Percentiles rank a stretch among this genome's conserved stretches.
phyloP scores from a whole-genome alignment of 805 yeast species.

The Grigorovia jiainica region DNA sequence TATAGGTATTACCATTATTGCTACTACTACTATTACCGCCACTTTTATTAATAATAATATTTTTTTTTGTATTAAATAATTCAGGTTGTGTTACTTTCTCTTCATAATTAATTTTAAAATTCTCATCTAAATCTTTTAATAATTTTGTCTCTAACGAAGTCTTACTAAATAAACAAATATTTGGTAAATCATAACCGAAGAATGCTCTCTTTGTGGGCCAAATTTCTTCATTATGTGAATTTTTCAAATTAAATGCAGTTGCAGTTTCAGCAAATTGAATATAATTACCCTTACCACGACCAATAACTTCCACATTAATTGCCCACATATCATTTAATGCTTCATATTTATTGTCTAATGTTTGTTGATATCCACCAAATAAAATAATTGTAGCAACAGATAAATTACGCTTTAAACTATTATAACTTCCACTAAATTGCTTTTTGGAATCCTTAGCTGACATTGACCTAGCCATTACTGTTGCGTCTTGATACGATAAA shows the following conservation, averaged over 20 bases:
- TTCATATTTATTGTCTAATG: constrained; percentile 24
- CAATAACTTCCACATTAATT: constrained; percentile 30
- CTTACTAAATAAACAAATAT: constrained; percentile 9
- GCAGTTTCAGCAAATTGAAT: constrained; percentile 31
- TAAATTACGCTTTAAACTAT: constrained; percentile 1
- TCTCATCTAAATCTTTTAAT: constrained; percentile 14
- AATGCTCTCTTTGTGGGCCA: constrained; percentile 33
- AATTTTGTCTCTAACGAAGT: constrained; percentile 9
- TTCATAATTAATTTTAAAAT: constrained; percentile 13
- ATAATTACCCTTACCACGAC: constrained; percentile 29
- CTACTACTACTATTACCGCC: background rate
- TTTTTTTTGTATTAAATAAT: too few species aligned
- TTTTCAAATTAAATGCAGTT: constrained; percentile 24
- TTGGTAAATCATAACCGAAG: constrained; percentile 23
- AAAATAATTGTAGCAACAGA: constrained; percentile 23
- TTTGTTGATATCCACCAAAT: constrained; percentile 41
- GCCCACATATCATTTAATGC: constrained; percentile 36
- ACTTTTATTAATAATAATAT: too few species aligned
- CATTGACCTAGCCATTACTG: background rate
- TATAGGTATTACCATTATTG: background rate
- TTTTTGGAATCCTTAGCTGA: background rate
- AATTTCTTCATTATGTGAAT: constrained; percentile 6
- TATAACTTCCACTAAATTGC: background rate
- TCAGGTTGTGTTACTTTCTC: background rate
- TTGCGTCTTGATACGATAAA: background rate